These are phyloP conservation scores for Stachybotrys elegans DNA, from an alignment of 2,329 filamentous ascomycete species.

Conservation along the genomic window DNA sequence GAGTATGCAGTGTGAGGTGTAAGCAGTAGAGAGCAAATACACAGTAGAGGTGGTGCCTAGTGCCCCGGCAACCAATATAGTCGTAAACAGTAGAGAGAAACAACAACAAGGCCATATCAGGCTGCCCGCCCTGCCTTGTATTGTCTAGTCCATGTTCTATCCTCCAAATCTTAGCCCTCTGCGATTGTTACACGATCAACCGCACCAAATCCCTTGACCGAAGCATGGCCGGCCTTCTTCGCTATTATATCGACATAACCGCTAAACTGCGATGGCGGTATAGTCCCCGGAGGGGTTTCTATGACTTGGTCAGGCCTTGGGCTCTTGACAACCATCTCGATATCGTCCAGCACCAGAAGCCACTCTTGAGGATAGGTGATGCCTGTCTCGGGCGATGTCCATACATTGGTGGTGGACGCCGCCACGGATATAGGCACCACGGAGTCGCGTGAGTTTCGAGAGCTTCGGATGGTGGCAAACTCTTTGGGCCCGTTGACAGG, in stretches of 20 bases:
- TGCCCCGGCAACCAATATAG: no score
- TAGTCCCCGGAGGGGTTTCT: background rate
- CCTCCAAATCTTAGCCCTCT: no score
- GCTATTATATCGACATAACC: background rate
- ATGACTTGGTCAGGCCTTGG: background rate
- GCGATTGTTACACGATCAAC: background rate
- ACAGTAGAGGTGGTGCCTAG: no score
- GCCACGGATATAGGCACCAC: slow-evolving; percentile 1
- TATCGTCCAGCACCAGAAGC: background rate
- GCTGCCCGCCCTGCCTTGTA: no score
- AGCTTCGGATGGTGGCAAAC: slow-evolving; percentile 3
- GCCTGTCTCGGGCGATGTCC: slow-evolving; percentile 1
- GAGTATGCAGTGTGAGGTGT: no score
- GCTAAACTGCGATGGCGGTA: background rate
- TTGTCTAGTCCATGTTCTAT: no score
- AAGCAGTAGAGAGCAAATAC: no score
- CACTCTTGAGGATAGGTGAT: background rate
- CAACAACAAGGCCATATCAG: no score
- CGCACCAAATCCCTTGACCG: background rate
- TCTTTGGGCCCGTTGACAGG: background rate
- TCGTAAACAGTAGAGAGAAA: no score
- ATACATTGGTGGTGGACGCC: slow-evolving; percentile 2
- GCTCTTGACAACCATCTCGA: background rate
- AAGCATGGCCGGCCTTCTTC: background rate
- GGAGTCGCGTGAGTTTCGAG: background rate